A percentile compares a stretch with the other conserved stretches of the same genome.
Evolutionary conservation across 2,329 filamentous ascomycete genomes (phyloP).

Genomic region (Ophiostoma perfectum): DNA sequence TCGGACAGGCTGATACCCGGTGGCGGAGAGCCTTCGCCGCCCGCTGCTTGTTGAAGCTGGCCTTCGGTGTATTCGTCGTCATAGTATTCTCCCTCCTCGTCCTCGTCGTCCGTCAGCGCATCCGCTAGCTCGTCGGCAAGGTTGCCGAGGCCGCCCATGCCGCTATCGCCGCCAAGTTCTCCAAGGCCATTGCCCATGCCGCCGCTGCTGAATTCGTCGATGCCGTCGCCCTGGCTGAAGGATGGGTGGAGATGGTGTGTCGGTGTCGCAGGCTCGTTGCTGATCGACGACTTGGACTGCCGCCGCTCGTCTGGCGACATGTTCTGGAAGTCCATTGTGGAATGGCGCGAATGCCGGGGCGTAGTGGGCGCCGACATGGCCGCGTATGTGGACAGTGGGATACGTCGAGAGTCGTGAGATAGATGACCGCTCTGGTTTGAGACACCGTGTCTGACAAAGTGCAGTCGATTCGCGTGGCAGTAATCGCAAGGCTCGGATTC

Average conservation of each 20-base stretch:
- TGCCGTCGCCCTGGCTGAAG: conserved; percentile 40
- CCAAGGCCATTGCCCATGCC: conserved; percentile 16
- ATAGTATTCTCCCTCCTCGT: conserved; percentile 47
- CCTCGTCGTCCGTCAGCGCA: conserved; percentile 60
- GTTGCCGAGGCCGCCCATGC: conserved; percentile 62
- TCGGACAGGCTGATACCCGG: conserved; percentile 37
- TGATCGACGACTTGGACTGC: conserved; percentile 42
- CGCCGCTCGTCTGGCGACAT: conserved; percentile 43
- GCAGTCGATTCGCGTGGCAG: not conserved
- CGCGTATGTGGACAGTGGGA: not conserved
- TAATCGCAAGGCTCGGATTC: not conserved
- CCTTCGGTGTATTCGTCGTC: conserved; percentile 38
- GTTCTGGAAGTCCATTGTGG: conserved; percentile 48
- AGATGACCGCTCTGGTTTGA: no score
- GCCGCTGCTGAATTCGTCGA: conserved; percentile 35
- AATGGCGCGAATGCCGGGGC: conserved; percentile 54
- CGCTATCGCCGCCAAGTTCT: conserved; percentile 35
- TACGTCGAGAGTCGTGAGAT: not conserved
- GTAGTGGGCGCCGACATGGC: conserved; percentile 44
- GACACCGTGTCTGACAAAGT: no score
- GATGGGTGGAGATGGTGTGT: conserved; percentile 38
- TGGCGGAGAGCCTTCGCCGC: conserved; percentile 12
- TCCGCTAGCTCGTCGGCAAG: conserved; percentile 76
- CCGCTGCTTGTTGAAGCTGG: conserved; percentile 1
- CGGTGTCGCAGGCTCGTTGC: conserved; percentile 46